These are phyloP conservation scores for Schwanniomyces pseudopolymorphus DNA, from an alignment of 805 yeast genomes.

Conservation along the genomic window DNA sequence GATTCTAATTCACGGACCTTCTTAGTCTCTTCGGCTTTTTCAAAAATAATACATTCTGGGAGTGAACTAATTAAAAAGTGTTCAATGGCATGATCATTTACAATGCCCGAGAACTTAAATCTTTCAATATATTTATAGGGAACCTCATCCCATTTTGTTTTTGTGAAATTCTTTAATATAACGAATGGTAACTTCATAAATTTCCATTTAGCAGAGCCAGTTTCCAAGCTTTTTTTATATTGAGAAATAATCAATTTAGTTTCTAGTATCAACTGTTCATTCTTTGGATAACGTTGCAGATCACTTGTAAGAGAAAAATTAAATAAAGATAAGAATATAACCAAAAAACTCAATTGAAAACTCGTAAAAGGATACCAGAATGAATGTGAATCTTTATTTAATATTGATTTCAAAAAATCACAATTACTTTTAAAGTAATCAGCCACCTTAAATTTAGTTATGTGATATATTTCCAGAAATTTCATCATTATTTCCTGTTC, in stretches of 20 bases:
- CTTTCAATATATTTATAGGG: background rate
- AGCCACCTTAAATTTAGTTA: background rate
- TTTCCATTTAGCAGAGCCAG: background rate
- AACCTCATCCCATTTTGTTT: background rate
- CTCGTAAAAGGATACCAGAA: slow-evolving; percentile 3
- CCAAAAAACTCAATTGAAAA: background rate
- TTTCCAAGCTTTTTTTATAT: background rate
- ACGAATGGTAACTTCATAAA: background rate
- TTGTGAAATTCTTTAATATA: background rate
- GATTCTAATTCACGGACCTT: background rate
- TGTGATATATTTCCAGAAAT: background rate
- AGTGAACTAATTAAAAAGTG: background rate
- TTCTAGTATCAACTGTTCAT: background rate
- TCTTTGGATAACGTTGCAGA: background rate
- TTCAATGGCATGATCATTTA: slow-evolving; percentile 1
- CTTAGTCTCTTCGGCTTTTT: background rate
- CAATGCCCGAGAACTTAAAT: background rate
- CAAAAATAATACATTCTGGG: background rate
- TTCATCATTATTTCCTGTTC: background rate
- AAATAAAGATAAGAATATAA: background rate
- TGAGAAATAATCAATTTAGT: background rate
- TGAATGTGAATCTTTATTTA: background rate
- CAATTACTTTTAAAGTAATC: background rate
- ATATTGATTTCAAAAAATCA: background rate
- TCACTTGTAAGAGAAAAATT: background rate